phyloP scores from a whole-genome alignment of 768 basidiomycete genomes.

The Lactifluus echinatus region DNA sequence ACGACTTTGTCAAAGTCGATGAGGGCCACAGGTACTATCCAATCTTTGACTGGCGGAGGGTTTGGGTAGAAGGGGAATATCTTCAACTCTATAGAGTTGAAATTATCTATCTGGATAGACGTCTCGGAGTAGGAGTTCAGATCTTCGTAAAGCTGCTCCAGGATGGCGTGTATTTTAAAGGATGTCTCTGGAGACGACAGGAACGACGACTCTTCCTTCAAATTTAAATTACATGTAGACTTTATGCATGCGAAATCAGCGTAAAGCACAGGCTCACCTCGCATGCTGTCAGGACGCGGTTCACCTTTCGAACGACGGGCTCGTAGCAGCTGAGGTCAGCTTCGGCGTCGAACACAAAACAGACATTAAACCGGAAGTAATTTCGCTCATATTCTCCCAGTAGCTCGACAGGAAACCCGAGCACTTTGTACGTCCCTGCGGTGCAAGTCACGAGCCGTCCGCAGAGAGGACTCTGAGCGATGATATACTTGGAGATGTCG shows the following conservation, averaged over 20 bases:
- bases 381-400: constrained; percentile 69
- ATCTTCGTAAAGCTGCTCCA: constrained; percentile 96
- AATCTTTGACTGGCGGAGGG: constrained; percentile 81
- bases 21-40: constrained; percentile 91
- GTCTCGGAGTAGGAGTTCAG: constrained; percentile 97
- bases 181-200: constrained; percentile 67
- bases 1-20: constrained; percentile 73
- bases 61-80: constrained; percentile 97
- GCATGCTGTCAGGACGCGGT: constrained; percentile 77
- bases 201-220: constrained; percentile 81
- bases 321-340: constrained; percentile 95
- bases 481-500: constrained; percentile 89
- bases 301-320: constrained; percentile 90
- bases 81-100: constrained; percentile 92
- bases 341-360: constrained; percentile 89
- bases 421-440: constrained; percentile 72
- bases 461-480: constrained; percentile 79
- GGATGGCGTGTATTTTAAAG: constrained; percentile 64
- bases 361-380: constrained; percentile 89
- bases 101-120: constrained; percentile 80
- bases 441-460: constrained; percentile 84
- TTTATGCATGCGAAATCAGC: not conserved
- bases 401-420: constrained; percentile 85
- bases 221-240: not conserved
- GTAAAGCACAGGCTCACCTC: constrained; percentile 53